Conservation (phyloP, 768 basidiomycete genomes). For the Pisolithus sp. region DNA sequence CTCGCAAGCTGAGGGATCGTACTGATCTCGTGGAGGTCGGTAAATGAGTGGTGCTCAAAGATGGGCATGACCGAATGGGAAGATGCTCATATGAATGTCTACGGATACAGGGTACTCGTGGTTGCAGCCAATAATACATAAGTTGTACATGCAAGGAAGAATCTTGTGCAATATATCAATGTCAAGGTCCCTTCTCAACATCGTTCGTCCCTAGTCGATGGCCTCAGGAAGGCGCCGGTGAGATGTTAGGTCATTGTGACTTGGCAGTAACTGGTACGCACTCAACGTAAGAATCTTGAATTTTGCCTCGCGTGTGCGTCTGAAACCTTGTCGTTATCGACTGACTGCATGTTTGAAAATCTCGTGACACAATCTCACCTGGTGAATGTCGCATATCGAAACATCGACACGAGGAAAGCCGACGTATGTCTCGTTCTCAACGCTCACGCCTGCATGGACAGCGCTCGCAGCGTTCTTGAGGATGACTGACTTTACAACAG, state of each 20-base stretch:
- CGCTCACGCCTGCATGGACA: conserved; percentile 28
- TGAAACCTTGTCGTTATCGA: conserved; percentile 1
- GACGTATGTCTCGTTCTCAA: conserved; percentile 34
- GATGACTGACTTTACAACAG: conserved; percentile 33
- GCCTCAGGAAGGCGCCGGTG: conserved; percentile 29
- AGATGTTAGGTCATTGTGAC: conserved; percentile 26
- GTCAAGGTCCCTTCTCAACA: conserved; percentile 8
- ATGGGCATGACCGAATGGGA: no score
- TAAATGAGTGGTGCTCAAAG: no score
- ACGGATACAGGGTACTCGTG: not conserved
- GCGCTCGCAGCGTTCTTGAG: conserved; percentile 36
- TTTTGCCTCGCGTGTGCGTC: conserved; percentile 5
- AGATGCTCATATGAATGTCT: not conserved
- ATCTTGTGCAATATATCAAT: not conserved
- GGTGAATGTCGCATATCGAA: conserved; percentile 45
- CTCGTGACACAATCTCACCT: conserved; percentile 29
- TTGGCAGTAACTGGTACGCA: conserved; percentile 22
- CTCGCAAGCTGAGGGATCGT: no score
- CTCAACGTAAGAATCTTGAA: conserved; percentile 26
- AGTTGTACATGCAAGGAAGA: not conserved
- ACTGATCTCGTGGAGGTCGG: no score
- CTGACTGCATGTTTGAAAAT: not conserved
- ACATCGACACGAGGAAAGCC: conserved; percentile 39
- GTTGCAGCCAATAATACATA: not conserved
- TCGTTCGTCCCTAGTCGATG: conserved; percentile 24